These are phyloP conservation scores for Fusarium concolor DNA, from an alignment of 2,329 filamentous ascomycete genomes.

Conservation along the genomic window DNA sequence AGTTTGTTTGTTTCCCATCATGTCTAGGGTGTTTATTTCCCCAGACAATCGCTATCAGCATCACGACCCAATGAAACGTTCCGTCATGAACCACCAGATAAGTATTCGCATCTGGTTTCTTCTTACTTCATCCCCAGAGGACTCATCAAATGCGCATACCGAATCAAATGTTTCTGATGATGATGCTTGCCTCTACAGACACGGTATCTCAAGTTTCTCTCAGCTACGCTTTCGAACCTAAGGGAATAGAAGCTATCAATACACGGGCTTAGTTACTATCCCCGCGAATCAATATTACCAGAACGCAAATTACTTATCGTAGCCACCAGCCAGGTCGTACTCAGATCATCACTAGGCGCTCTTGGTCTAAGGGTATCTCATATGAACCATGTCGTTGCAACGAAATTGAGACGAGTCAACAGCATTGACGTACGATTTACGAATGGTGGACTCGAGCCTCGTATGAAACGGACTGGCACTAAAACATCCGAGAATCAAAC, in stretches of 20 bases:
- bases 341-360: constrained; percentile 10
- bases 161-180: background rate
- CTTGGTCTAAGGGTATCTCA: background rate
- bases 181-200: too few relatives aligned
- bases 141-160: background rate
- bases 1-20: constrained; percentile 28
- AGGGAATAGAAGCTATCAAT: background rate
- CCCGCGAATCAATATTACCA: constrained; percentile 2
- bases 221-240: background rate
- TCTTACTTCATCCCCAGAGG: background rate
- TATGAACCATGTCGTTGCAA: constrained; percentile 16
- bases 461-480: constrained; percentile 28
- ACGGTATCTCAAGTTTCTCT: background rate
- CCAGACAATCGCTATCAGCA: constrained; percentile 21
- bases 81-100: constrained; percentile 10
- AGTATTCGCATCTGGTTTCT: background rate
- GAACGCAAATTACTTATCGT: constrained; percentile 1
- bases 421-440: constrained; percentile 22
- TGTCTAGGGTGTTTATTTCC: constrained; percentile 29
- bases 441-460: constrained; percentile 16
- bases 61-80: constrained; percentile 5
- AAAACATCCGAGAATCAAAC: constrained; percentile 23
- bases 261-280: background rate
- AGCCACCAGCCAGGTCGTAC: constrained; percentile 8
- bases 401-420: constrained; percentile 14